Evolutionary conservation across 2,329 filamentous ascomycete genomes (phyloP), one percentile per base, ranked within the genome.

Genomic region (Aureobasidium sp.): DNA sequence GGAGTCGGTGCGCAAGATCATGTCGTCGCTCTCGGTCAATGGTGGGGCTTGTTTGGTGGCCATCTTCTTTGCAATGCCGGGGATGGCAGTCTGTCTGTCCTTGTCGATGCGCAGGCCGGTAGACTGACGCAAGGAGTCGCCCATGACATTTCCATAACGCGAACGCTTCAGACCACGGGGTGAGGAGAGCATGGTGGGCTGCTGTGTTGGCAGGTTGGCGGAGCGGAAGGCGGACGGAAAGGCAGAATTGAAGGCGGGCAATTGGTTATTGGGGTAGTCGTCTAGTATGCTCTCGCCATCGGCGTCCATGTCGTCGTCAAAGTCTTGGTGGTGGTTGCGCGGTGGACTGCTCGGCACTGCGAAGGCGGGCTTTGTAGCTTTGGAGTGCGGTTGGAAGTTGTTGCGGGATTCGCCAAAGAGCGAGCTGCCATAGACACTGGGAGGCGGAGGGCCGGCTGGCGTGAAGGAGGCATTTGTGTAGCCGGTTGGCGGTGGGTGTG

Each of bases 1-100:
- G 42, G 84, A 81, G 71, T 97, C 92, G 12, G 89, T 95, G 53
- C 84, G 80, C 37, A 95, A 76, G 49, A 97, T 84, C 22, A 96
- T 74, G 49, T 86, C 80, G 64, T 87, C 84, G 1, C 86, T 78
- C 74, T 97, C 93, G 5, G 80, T 79, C 49, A 95, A 77, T 20
- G 75, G 69, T 1, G 88, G 82, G 77, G 39, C 82, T 52, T 58
- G 82, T 47, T 74, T 80, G 73, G 71, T 84, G 71, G 79, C 87
- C 11, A 92, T 74, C 64, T 87, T 86, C 71, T 87, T 89, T 34
- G 90, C 89, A 63, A 96, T 84, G 7, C 82, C 78, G 4, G 85
- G 82, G 69, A 91, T 88, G 31, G 58, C 60, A 20, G 51, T 39
- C 27, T 65, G 63, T 41, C 63, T 49, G 34, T 62, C 57, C 12